phyloP scores from a whole-genome alignment of 495 filamentous ascomycete species.

The Daldinia concentrica region DNA sequence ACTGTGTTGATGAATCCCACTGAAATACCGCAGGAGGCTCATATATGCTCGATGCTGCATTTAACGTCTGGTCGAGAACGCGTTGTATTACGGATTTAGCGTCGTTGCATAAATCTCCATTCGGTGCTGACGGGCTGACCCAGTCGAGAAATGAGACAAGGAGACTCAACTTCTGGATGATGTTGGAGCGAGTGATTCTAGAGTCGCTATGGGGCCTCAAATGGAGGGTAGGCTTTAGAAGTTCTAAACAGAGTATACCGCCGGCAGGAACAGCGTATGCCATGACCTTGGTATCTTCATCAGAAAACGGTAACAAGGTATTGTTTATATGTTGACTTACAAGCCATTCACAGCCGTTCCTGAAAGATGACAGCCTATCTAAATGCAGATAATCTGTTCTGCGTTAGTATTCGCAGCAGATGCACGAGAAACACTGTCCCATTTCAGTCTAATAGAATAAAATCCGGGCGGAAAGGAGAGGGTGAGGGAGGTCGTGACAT shows the following conservation, averaged over 20 bases:
- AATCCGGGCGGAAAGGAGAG: neutral
- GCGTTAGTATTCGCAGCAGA: neutral
- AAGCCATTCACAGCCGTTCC: conserved; percentile 65
- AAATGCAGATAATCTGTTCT: conserved; percentile 51
- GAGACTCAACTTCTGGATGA: conserved; percentile 71
- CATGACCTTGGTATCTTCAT: conserved; percentile 53
- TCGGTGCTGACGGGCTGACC: conserved; percentile 63
- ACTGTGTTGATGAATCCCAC: conserved; percentile 39
- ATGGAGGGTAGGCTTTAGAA: conserved; percentile 62
- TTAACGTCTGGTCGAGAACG: conserved; percentile 59
- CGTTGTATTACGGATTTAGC: conserved; percentile 55
- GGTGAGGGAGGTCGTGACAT: conserved; percentile 24
- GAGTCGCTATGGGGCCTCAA: conserved; percentile 50
- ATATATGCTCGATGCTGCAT: conserved; percentile 30
- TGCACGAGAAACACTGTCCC: neutral
- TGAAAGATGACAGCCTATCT: conserved; percentile 59
- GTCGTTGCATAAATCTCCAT: conserved; percentile 61
- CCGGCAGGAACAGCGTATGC: conserved; percentile 66
- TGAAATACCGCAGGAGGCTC: conserved; percentile 32
- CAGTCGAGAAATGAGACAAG: conserved; percentile 67
- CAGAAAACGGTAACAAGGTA: conserved; percentile 7
- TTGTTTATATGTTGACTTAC: conserved; percentile 49
- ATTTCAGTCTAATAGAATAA: neutral
- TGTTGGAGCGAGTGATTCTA: conserved; percentile 63
- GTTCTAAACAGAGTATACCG: conserved; percentile 68